Base-by-base conservation (phyloP, 257 asterid species). In the Euphrasia confusa region DNA sequence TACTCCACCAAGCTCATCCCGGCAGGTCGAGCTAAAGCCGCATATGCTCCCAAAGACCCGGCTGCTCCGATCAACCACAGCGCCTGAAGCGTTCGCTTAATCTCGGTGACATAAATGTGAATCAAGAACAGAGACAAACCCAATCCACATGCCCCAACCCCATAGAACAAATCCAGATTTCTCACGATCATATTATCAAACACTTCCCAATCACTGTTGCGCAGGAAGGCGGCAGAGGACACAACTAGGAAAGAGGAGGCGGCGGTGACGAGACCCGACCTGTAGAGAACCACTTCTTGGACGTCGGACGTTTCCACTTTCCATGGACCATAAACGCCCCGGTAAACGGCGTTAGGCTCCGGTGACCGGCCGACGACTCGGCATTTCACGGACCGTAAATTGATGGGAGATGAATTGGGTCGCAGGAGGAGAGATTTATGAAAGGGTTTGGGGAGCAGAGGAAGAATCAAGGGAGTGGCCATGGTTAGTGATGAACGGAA, bases 81-180 rank as follows among this genome's bases (percentile, higher is more conserved):
- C 24, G 86, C 81, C 78, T 86, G 95, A 40, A 89, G 87, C 21
- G 94, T 35, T 63, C 92, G 90, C 77, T 92, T 92, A 60, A 92
- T 89, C 75, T 89, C 91, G 54, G 97, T 77, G n/a, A 89, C 95
- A 57, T 92, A 92, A 14, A 92, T 89, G 80, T 92, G 99, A 66
- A 92, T 92, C 64, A 89, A 74, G 71, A 30, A 84, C 72, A 87
- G 76, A 54, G 97, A 84, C 64, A 84, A 47, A 4, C 95, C 97
- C 71, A 87, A 74, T 60, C 99, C 99, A 68, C 83, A 72, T 54
- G 86, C 88, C 64, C 97, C 99, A 21, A 87, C 32, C 0, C 77
- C 75, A 47, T 81, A 86, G 10, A 88, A 56, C 65, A 88, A 58
- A 71, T 75, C 80, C 66, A 67, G 33, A 53, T 71, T 71, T 18